Conservation (phyloP, 768 basidiomycete genomes). For the Tylopilus rubrobrunneus region DNA sequence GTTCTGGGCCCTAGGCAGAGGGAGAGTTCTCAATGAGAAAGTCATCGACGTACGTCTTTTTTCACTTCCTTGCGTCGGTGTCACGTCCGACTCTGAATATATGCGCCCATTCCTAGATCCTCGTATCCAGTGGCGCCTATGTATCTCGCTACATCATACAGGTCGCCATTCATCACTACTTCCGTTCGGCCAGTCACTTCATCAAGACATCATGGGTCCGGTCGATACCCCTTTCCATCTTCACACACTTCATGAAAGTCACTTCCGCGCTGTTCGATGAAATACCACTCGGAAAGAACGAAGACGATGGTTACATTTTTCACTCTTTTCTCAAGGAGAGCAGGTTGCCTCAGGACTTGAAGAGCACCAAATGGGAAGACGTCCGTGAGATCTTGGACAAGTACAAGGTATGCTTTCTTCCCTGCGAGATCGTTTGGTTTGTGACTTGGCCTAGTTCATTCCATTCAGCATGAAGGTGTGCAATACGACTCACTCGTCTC, state of each 20-base stretch:
- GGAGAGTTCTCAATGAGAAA: slow-evolving; percentile 57
- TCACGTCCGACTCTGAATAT: slow-evolving; percentile 22
- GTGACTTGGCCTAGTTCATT: slow-evolving; percentile 53
- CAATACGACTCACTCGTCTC: neutral
- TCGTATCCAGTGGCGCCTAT: slow-evolving; percentile 72
- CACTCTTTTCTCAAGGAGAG: slow-evolving; percentile 65
- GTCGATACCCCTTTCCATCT: slow-evolving; percentile 55
- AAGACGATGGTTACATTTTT: slow-evolving; percentile 72
- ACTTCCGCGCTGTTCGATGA: slow-evolving; percentile 58
- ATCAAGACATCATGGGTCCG: slow-evolving; percentile 76
- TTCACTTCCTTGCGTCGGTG: slow-evolving; percentile 17
- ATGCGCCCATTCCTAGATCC: slow-evolving; percentile 46
- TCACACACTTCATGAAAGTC: slow-evolving; percentile 59
- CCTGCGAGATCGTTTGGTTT: slow-evolving; percentile 1
- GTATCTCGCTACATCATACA: slow-evolving; percentile 77
- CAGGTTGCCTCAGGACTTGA: slow-evolving; percentile 55
- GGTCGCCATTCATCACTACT: slow-evolving; percentile 75
- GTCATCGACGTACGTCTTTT: slow-evolving; percentile 61
- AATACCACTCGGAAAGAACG: slow-evolving; percentile 66
- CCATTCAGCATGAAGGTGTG: slow-evolving; percentile 69
- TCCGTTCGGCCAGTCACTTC: slow-evolving; percentile 67
- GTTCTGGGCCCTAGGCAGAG: slow-evolving; percentile 72
- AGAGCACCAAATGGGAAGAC: slow-evolving; percentile 58
- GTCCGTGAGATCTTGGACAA: slow-evolving; percentile 65
- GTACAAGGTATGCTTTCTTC: slow-evolving; percentile 49